A percentile compares a stretch with the other conserved stretches of the same genome.
Evolutionary conservation across 768 basidiomycete genomes (phyloP).

Genomic region (Leccinum subgranulosum): DNA sequence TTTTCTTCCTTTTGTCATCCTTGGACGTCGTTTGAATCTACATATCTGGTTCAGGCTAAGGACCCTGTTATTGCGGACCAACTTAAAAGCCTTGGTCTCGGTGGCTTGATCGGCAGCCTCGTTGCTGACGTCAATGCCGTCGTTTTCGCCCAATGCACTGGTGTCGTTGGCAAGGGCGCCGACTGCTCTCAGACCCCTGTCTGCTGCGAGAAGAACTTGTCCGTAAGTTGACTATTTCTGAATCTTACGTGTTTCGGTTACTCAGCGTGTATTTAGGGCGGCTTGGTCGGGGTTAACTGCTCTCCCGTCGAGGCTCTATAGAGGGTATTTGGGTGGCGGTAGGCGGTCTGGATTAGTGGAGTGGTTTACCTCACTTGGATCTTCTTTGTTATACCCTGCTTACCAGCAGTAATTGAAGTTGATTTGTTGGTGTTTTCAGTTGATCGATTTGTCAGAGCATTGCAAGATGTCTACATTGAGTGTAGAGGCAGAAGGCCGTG

Average conservation of each 20-base stretch:
- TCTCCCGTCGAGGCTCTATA: background rate
- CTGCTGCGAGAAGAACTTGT: no score
- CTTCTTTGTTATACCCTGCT: no score
- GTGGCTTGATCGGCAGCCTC: background rate
- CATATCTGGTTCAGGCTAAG: no score
- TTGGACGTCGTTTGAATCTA: background rate
- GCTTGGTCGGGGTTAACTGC: background rate
- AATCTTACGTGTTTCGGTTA: background rate
- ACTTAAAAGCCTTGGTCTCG: accelerated
- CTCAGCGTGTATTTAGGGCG: background rate
- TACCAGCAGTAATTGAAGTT: no score
- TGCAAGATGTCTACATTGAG: no score
- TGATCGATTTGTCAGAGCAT: no score
- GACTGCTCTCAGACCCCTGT: no score
- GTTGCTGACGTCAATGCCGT: background rate
- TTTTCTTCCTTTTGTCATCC: background rate
- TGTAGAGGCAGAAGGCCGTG: no score
- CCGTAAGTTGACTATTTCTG: background rate
- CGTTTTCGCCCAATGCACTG: background rate
- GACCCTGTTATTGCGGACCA: no score
- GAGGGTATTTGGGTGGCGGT: background rate
- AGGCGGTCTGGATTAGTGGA: background rate
- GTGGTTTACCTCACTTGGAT: background rate
- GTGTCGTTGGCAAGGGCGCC: no score
- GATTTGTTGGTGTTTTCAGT: no score